Percentiles rank a stretch among this genome's conserved stretches.
Evolutionary conservation across 257 asterid genomes (phyloP).

Genomic region (Forsythia viridissima): DNA sequence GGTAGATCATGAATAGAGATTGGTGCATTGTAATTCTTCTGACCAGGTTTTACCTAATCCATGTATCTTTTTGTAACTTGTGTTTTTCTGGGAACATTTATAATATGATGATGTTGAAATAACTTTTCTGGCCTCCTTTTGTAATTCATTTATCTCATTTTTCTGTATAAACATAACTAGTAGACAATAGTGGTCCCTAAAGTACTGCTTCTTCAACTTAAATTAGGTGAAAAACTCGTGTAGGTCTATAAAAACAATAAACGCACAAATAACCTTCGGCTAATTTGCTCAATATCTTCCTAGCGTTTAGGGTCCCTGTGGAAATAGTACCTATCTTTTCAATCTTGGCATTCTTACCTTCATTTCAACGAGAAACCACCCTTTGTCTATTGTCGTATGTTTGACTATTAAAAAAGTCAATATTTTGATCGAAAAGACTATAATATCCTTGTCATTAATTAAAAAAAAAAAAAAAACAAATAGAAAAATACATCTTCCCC

Average conservation of each 20-base stretch:
- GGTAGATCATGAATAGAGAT: constrained; percentile 10
- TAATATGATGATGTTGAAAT: neutral
- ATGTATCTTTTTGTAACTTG: neutral
- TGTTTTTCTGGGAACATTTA: neutral
- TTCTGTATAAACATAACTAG: neutral
- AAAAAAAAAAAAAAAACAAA: too few relatives aligned
- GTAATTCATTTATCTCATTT: neutral
- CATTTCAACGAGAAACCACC: too few relatives aligned
- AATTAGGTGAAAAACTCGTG: neutral
- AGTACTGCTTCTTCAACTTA: neutral
- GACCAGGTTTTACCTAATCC: neutral
- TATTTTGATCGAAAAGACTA: too few relatives aligned
- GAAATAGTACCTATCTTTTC: too few relatives aligned
- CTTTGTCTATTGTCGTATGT: too few relatives aligned
- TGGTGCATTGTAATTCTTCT: neutral
- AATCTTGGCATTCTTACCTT: too few relatives aligned
- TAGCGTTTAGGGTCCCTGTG: too few relatives aligned
- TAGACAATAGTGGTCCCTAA: too few relatives aligned
- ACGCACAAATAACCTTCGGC: neutral
- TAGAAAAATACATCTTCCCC: too few relatives aligned
- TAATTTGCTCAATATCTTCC: too few relatives aligned
- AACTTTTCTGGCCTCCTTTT: neutral
- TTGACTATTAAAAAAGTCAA: too few relatives aligned
- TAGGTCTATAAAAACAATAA: neutral
- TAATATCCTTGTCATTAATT: too few relatives aligned